These are phyloP conservation scores for Sclerotinia sclerotiorum DNA, from an alignment of 2,329 filamentous ascomycete genomes.

Conservation along the genomic window DNA sequence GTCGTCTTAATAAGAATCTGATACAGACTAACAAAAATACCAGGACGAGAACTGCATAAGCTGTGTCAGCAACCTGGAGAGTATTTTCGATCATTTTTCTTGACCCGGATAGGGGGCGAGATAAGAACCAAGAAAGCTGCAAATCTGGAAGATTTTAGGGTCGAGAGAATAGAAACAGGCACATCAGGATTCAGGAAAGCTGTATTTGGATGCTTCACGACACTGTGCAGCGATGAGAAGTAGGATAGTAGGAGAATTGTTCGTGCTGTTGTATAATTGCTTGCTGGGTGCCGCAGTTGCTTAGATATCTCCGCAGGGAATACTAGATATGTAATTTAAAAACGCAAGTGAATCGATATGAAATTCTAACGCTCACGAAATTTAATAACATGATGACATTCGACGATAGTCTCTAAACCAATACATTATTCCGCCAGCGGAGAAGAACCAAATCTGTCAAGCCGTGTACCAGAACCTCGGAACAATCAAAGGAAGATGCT, in stretches of 20 bases:
- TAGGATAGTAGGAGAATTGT: too few relatives aligned
- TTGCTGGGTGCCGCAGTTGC: background rate
- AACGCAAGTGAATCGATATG: background rate
- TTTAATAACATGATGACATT: background rate
- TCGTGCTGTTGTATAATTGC: background rate
- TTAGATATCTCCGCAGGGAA: background rate
- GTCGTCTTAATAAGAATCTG: constrained; percentile 6
- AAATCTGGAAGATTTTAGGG: background rate
- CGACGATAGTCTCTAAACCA: background rate
- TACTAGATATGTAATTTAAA: background rate
- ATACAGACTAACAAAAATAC: background rate
- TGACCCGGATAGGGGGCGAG: too few relatives aligned
- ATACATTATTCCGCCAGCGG: background rate
- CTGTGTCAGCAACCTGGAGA: background rate
- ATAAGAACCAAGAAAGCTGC: background rate
- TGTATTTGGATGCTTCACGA: background rate
- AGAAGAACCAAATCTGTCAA: background rate
- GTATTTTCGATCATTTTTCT: background rate
- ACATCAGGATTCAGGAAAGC: background rate
- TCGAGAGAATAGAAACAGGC: background rate
- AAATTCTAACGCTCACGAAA: background rate
- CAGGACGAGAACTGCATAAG: background rate
- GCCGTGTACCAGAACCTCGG: background rate
- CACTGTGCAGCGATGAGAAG: background rate
- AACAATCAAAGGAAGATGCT: background rate